These are phyloP conservation scores for Nicotiana obtusifolia DNA, from an alignment of 257 asterid species.

Conservation along the genomic window DNA sequence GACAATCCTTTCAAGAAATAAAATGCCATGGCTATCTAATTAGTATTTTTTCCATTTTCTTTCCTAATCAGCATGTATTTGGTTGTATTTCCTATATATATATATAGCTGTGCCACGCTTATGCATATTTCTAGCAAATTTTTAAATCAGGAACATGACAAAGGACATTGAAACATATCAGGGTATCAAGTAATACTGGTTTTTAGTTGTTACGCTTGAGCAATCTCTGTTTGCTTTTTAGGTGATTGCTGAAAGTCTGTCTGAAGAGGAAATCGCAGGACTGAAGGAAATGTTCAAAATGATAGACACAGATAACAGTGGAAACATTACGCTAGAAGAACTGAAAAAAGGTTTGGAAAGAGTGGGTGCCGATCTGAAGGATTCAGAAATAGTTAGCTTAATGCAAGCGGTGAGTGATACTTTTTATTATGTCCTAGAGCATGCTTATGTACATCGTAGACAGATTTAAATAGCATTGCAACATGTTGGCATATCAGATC, in stretches of 20 bases:
- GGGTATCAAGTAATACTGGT: neutral
- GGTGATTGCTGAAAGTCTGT: slow-evolving; percentile 43
- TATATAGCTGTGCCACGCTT: neutral
- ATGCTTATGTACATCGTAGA: neutral
- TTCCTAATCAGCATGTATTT: neutral
- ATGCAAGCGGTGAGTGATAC: slow-evolving; percentile 19
- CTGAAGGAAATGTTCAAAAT: slow-evolving; percentile 41
- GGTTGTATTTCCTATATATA: too few species aligned
- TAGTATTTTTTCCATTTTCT: neutral
- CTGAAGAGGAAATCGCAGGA: slow-evolving; percentile 45
- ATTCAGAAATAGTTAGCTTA: slow-evolving; percentile 25
- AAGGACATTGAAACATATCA: neutral
- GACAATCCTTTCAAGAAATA: neutral
- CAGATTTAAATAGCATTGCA: neutral
- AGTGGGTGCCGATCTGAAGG: slow-evolving; percentile 33
- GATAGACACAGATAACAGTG: slow-evolving; percentile 42
- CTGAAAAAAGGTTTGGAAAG: slow-evolving; percentile 29
- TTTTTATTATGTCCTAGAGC: neutral
- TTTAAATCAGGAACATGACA: neutral
- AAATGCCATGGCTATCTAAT: neutral
- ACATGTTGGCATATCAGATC: neutral
- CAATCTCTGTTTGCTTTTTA: neutral
- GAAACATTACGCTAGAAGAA: slow-evolving; percentile 39
- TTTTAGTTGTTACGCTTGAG: neutral
- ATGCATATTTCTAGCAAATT: neutral